Base-by-base conservation (phyloP, 805 yeast species). In the Myxozyma monticola region DNA sequence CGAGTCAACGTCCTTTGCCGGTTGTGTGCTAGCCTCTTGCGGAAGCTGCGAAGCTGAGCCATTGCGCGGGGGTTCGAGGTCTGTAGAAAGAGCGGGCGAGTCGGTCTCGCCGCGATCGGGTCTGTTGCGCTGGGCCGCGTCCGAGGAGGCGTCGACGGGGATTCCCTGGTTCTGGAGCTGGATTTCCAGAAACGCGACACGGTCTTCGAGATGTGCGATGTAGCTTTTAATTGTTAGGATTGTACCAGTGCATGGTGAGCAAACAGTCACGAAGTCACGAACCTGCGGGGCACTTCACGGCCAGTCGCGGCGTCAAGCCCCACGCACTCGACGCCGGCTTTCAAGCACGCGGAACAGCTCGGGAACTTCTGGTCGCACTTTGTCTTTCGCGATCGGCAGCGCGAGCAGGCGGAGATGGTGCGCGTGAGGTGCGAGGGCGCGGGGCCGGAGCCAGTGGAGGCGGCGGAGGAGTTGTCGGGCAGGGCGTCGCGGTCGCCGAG, bases 261-360 rank as follows among this genome's bases (percentile, higher is more conserved):
- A 31, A 21, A 18, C 1, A n/a, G 10, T 2, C 18, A 35, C 24
- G 8, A 33, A 33, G 8, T 7, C 36, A 33, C 46, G 2, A 88
- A 84, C 45, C 70, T 65, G 33, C 97, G 71, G 0, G 96, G 95
- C 1, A 88, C 80, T 58, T 85, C 88, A 47, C 95, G 72, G 0
- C 96, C 95, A 0, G 96, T 87, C 5, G 89, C 88, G 0, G 95
- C 89, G 64, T 90, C 96, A 2, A 86, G 67, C 0, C 95, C 88
- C 3, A 88, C 81, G 68, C 97, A 89, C 5, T 85, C 86, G 2
- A 72, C 84, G 4, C 80, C 78, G 9, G 85, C 84, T 61, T 80
- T 78, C 37, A 66, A 71, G 64, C 90, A 84, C 30, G 75, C 73
- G n/a, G 76, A 65, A 62, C 90, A 84, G 48, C 76, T 73, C 2